Evolutionary conservation across 2,329 filamentous ascomycete species (phyloP), one percentile per base, ranked within the genome.

Genomic region (Magnaporthiopsis rhizophila): DNA sequence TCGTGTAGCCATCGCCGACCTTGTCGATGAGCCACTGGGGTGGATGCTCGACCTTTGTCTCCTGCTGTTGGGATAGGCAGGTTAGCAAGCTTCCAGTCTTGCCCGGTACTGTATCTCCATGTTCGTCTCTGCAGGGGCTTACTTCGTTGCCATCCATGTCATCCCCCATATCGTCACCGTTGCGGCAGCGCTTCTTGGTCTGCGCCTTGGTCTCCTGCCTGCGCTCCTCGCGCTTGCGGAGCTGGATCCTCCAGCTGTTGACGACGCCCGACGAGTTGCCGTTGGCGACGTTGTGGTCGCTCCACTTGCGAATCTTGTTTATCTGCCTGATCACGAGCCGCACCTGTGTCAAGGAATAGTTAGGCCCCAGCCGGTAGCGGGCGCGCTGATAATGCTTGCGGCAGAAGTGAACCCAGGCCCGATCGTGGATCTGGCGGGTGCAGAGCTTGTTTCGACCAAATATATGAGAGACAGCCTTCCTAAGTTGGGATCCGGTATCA

Each of bases 401-500:
- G 74, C 91, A 95, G 72, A 86, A 89, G 70, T 89, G 85, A 0
- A 91, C 85, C 90, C 90, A 94, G 2, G 91, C 83, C 28, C 84
- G 75, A 7, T 83, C 77, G 0, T 89, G 89, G 61, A 95, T 90
- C 59, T 81, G 80, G 45, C 88, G 83, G 0, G 91, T 95, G 70
- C 86, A 89, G 9, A 84, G 80, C 76, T 95, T 95, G 79, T 95
- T 95, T 53, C 91, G 85, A 28, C 91, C 91, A 69, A 94, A 94
- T 64, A 93, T 84, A 71, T 95, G 90, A 0, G 89, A 92, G 65
- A 94, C 89, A 6, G 89, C 86, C 75, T 94, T 94, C 61, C 91
- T 85, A 30, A 83, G 82, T 64, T 84, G 81, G 6, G 85, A 86
- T 4, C 80, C 81, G 0, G 85, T 88, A 59, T 83, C 80, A 71